Evolutionary conservation across 2,329 filamentous ascomycete genomes (phyloP).

Genomic region (Elsinoe batatas): DNA sequence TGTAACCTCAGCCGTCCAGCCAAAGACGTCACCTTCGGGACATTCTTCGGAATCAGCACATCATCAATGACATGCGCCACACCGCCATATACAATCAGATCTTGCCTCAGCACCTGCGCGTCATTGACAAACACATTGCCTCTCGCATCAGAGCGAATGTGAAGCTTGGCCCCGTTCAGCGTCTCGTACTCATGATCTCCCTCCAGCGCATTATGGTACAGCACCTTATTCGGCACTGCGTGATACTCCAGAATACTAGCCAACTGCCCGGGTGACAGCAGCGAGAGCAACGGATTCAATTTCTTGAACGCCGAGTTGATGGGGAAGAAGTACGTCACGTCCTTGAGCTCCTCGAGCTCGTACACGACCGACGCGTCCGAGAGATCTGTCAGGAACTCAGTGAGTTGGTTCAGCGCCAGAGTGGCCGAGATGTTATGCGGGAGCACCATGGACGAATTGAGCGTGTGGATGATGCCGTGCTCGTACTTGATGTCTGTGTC

Average conservation of each 20-base stretch:
- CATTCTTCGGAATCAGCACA: slow-evolving; percentile 4
- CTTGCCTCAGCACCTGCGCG: slow-evolving; percentile 14
- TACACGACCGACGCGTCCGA: slow-evolving; percentile 13
- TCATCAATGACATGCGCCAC: slow-evolving; percentile 17
- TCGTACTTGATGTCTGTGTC: slow-evolving; percentile 12
- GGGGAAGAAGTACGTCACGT: slow-evolving; percentile 18
- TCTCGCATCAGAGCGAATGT: slow-evolving; percentile 1
- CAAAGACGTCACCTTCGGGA: slow-evolving; percentile 3
- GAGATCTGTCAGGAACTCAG: slow-evolving; percentile 15
- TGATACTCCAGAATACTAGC: slow-evolving; percentile 16
- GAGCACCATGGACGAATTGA: slow-evolving; percentile 17
- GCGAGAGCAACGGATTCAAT: slow-evolving; percentile 9
- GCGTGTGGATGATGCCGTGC: slow-evolving; percentile 16
- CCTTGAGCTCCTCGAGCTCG: slow-evolving; percentile 13
- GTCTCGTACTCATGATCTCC: slow-evolving; percentile 10
- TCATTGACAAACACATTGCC: slow-evolving; percentile 16
- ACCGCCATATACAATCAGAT: slow-evolving; percentile 18
- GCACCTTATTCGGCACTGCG: slow-evolving; percentile 15
- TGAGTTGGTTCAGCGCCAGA: slow-evolving; percentile 14
- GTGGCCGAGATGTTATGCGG: slow-evolving; percentile 19
- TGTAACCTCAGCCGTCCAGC: background rate
- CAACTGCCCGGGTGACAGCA: slow-evolving; percentile 14
- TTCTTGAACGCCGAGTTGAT: slow-evolving; percentile 15
- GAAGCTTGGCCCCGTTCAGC: slow-evolving; percentile 4
- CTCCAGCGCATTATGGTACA: slow-evolving; percentile 14